These are phyloP conservation scores for Phaeophleospora eucalypticola DNA, from an alignment of 2,329 filamentous ascomycete species.

Conservation along the genomic window DNA sequence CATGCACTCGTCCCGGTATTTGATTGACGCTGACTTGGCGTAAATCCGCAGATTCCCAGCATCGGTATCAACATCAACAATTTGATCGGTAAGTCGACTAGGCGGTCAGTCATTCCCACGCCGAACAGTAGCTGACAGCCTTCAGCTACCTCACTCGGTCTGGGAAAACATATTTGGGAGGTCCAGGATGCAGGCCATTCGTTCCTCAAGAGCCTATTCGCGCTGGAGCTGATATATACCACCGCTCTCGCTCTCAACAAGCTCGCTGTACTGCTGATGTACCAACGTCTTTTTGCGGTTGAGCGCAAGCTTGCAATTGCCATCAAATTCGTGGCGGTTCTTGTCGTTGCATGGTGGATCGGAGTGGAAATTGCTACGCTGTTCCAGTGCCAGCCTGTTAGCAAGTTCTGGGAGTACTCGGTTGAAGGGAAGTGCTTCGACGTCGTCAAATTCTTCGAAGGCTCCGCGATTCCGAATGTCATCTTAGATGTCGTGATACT, in stretches of 20 bases:
- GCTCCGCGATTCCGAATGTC: slow-evolving; percentile 14
- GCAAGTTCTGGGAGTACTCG: slow-evolving; percentile 11
- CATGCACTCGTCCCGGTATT: too few species aligned
- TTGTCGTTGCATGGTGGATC: slow-evolving; percentile 15
- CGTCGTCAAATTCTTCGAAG: slow-evolving; percentile 12
- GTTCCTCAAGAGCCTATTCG: slow-evolving; percentile 13
- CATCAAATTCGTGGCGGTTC: slow-evolving; percentile 5
- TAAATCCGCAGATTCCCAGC: background rate
- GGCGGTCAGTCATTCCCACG: background rate
- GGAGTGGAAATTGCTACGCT: slow-evolving; percentile 12
- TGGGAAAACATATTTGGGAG: slow-evolving; percentile 14
- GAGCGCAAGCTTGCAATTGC: slow-evolving; percentile 4
- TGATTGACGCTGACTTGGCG: too few species aligned
- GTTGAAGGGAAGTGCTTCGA: slow-evolving; percentile 8
- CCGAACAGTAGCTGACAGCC: background rate
- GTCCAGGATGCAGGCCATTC: slow-evolving; percentile 8
- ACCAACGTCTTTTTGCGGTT: slow-evolving; percentile 17
- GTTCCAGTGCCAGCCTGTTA: slow-evolving; percentile 12
- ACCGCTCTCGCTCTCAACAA: slow-evolving; percentile 17
- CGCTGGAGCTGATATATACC: slow-evolving; percentile 11
- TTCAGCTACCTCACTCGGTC: slow-evolving; percentile 2
- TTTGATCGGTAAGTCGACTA: background rate
- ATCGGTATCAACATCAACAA: background rate
- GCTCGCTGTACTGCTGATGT: slow-evolving; percentile 15
- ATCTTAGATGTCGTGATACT: slow-evolving; percentile 15